Evolutionary conservation across 768 basidiomycete genomes (phyloP).

Genomic region (Trichaptum fuscoviolaceum): DNA sequence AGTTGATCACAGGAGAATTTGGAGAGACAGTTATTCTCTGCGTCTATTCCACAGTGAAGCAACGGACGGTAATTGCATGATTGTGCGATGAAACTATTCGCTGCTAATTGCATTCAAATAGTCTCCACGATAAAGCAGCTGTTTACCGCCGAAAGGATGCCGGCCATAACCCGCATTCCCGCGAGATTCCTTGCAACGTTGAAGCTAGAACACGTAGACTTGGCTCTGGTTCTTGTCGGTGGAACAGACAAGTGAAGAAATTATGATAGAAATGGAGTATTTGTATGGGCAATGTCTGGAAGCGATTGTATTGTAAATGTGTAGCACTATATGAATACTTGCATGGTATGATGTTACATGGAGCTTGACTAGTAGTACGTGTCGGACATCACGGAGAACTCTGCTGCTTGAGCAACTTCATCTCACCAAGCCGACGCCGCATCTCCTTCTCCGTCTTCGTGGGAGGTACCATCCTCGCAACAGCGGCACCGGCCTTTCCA

Average conservation of each 20-base stretch:
- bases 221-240: conserved; percentile 1
- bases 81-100: background rate
- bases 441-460: conserved; percentile 91
- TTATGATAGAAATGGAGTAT: background rate
- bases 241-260: background rate
- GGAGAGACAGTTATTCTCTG: background rate
- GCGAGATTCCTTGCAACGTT: background rate
- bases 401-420: conserved; percentile 70
- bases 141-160: background rate
- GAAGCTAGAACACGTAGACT: background rate
- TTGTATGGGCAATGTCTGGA: background rate
- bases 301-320: background rate
- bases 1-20: background rate
- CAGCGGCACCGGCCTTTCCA: conserved; percentile 56
- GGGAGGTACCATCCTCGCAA: conserved; percentile 78
- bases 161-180: background rate
- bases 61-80: background rate
- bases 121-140: background rate
- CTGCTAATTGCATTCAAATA: background rate
- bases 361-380: background rate
- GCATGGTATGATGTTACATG: background rate
- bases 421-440: conserved; percentile 71
- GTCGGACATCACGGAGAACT: conserved; percentile 34
- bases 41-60: background rate
- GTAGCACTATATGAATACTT: background rate